Base-by-base conservation (phyloP, 2,329 filamentous ascomycete species). In the Chrysosphaeria jannelii region DNA sequence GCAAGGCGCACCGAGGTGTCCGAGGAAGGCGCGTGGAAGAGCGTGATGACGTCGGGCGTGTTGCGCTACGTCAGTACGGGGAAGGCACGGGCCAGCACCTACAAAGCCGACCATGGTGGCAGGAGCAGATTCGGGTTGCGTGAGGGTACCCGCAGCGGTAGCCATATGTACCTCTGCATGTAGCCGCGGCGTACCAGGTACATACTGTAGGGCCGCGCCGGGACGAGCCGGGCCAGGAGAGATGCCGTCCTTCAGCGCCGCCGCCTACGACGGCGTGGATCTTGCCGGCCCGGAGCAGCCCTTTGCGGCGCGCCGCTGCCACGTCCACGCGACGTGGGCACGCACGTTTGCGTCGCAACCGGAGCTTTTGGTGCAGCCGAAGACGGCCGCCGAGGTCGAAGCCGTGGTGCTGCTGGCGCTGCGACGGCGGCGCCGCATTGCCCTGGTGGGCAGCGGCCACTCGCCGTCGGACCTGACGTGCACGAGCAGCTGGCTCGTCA, bases 311-410 rank as follows among this genome's bases (percentile, higher is more conserved):
- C 55, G 54, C 27, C 50, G 57, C 28, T 51, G 59, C 25, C 66
- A 93, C 42, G 46, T 66, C 23, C 85, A 93, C 48, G 67, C 68
- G 36, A 97, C 85, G 11, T 97, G 85, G 85, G 85, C 85, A 19
- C 67, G 68, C 38, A 93, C 85, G 23, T 91, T 88, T 48, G 67
- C 71, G 36, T 85, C 70, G 23, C 60, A 66, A 10, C 85, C 85
- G 3, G 78, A 91, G 50, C 64, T 93, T 28, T 91, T 81, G 46
- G 63, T 93, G 34, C 72, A 72, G 36, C 85, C 85, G 3, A 57
- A 71, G 35, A 68, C 66, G 2, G 50, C 85, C 24, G 49, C 51
- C 9, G 81, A 93, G 45, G 60, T 97, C 32, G 69, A 81, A 42
- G 79, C 88, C 42, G 53, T 71, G 23, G 59, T 91, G 30, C 66